Evolutionary conservation across 108 stramenopile genomes (phyloP).

Genomic region (Skeletonema grethae): DNA sequence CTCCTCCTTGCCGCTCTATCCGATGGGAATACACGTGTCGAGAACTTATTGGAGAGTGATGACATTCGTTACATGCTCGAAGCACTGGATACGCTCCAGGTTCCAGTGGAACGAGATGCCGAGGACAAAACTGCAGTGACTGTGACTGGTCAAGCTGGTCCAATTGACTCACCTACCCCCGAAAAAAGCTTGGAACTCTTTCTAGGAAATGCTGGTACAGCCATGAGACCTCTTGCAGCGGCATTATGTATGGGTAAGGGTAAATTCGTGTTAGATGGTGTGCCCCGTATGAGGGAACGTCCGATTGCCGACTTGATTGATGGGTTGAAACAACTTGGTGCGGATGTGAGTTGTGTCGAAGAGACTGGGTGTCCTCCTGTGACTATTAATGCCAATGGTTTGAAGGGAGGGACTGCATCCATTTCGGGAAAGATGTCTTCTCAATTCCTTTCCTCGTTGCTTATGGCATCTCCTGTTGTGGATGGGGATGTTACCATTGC

Average conservation of each 20-base stretch:
- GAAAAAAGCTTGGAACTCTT: constrained; percentile 79
- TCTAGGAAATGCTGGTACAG: constrained; percentile 95
- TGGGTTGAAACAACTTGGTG: constrained; percentile 92
- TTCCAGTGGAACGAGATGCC: constrained; percentile 68
- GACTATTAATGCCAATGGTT: constrained; percentile 72
- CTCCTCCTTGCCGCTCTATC: constrained; percentile 78
- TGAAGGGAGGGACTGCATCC: constrained; percentile 68
- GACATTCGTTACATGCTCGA: constrained; percentile 97
- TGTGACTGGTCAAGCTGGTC: constrained; percentile 81
- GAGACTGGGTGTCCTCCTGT: constrained; percentile 95
- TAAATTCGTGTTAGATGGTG: constrained; percentile 93
- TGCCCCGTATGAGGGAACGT: constrained; percentile 95
- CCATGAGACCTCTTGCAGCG: constrained; percentile 95
- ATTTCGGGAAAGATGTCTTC: constrained; percentile 98
- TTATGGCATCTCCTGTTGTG: constrained; percentile 92
- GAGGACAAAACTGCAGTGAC: constrained; percentile 66
- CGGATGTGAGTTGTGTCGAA: constrained; percentile 87
- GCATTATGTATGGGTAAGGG: constrained; percentile 90
- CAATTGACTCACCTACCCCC: constrained; percentile 74
- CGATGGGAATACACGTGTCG: constrained; percentile 69
- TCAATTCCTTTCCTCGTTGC: constrained; percentile 93
- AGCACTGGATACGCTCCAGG: constrained; percentile 84
- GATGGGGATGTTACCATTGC: constrained; percentile 81
- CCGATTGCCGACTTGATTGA: constrained; percentile 95
- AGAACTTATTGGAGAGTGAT: constrained; percentile 93